These are phyloP conservation scores for Mucor circinelloides DNA, from an alignment of 371 early-diverging fungal species.

Conservation along the genomic window DNA sequence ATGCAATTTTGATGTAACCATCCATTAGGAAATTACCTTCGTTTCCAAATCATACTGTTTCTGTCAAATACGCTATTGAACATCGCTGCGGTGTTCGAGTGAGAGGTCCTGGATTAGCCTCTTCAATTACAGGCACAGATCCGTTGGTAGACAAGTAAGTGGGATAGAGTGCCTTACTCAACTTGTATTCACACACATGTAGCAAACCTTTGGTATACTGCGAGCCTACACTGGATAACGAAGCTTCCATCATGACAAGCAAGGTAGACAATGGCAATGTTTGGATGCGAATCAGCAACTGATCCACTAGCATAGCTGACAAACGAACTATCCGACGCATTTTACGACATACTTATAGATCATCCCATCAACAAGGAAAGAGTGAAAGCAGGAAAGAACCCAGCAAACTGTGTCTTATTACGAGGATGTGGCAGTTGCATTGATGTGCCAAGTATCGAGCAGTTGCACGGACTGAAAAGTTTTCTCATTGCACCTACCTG, in stretches of 20 bases:
- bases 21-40: constrained; percentile 40
- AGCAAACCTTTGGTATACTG: constrained; percentile 45
- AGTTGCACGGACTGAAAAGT: constrained; percentile 42
- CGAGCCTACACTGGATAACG: constrained; percentile 35
- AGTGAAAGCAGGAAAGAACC: constrained; percentile 33
- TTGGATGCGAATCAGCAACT: background rate
- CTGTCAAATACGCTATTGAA: constrained; percentile 49
- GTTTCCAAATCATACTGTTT: constrained; percentile 42
- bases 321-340: constrained; percentile 47
- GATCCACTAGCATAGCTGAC: constrained; percentile 26
- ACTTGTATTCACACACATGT: background rate
- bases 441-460: constrained; percentile 46
- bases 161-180: background rate
- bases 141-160: constrained; percentile 55
- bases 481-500: constrained; percentile 62
- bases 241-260: constrained; percentile 47
- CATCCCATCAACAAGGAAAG: constrained; percentile 51
- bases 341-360: constrained; percentile 26
- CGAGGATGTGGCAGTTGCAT: constrained; percentile 52
- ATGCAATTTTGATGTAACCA: background rate
- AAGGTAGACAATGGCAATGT: constrained; percentile 21
- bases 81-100: constrained; percentile 54
- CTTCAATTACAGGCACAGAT: constrained; percentile 58
- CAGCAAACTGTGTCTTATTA: constrained; percentile 53
- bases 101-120: constrained; percentile 48